Percentiles rank a stretch among this genome's conserved stretches.
phyloP scores from a whole-genome alignment of 75 land plant species.

The Adiantum capillusveneris region DNA sequence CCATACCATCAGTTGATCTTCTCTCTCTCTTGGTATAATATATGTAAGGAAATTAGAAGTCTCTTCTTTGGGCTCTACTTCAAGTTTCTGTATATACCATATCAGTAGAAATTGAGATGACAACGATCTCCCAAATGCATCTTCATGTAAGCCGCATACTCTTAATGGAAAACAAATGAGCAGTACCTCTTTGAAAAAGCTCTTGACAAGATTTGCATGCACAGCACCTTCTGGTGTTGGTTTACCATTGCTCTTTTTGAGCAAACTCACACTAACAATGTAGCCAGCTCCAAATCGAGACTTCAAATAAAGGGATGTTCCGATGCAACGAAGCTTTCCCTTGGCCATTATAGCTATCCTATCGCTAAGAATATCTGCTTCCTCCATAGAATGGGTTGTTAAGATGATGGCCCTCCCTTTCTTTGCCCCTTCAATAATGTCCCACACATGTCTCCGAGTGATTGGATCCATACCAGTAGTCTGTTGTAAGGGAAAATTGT shows the following conservation, averaged over 20 bases:
- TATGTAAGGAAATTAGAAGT: conserved; percentile 73
- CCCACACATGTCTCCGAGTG: conserved; percentile 95
- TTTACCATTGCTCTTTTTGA: conserved; percentile 28
- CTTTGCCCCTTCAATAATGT: conserved; percentile 90
- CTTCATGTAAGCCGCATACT: no score
- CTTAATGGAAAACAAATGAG: background rate
- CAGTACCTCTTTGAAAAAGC: conserved; percentile 55
- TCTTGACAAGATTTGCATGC: conserved; percentile 30
- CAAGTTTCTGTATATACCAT: conserved; percentile 41
- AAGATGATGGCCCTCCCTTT: conserved; percentile 87
- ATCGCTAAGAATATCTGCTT: conserved; percentile 91
- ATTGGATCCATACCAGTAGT: conserved; percentile 99
- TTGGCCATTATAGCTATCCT: conserved; percentile 96
- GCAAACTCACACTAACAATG: conserved; percentile 63
- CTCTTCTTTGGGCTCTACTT: conserved; percentile 68
- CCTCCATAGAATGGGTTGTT: conserved; percentile 99
- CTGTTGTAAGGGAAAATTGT: conserved; percentile 30
- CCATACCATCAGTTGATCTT: conserved; percentile 49
- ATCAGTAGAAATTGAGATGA: no score
- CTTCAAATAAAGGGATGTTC: conserved; percentile 87
- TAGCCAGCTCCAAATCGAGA: conserved; percentile 90
- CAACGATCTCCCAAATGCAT: no score
- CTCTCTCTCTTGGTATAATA: conserved; percentile 77
- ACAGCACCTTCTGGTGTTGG: conserved; percentile 2
- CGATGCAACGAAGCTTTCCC: conserved; percentile 92